These are phyloP conservation scores for Epichloe bromicola DNA, from an alignment of 2,329 filamentous ascomycete species.

Conservation along the genomic window DNA sequence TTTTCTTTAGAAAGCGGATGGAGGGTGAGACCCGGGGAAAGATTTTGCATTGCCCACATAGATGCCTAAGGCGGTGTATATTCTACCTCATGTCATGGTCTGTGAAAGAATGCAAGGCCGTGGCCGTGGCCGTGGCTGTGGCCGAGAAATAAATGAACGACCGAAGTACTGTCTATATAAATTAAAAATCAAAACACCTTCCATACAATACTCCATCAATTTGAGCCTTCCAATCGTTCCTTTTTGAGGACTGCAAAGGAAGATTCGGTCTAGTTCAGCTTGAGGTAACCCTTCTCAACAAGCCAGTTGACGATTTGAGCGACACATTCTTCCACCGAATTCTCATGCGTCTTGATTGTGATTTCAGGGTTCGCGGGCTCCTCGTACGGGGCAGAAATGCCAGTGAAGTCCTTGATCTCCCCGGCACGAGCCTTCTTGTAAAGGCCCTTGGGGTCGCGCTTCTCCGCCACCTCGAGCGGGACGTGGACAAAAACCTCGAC, in stretches of 20 bases:
- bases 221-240: neutral
- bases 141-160: neutral
- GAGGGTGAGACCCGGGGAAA: neutral
- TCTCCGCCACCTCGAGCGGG: constrained; percentile 79
- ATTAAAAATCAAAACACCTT: neutral
- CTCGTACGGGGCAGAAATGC: constrained; percentile 91
- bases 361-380: constrained; percentile 77
- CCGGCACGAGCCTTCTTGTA: constrained; percentile 95
- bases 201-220: neutral
- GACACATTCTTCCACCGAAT: constrained; percentile 79
- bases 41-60: neutral
- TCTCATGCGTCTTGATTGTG: constrained; percentile 69
- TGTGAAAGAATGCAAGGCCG: constrained; percentile 2
- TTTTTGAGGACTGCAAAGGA: neutral
- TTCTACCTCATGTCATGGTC: constrained; percentile 14
- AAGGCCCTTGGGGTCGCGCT: constrained; percentile 91
- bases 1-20: neutral
- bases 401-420: constrained; percentile 94
- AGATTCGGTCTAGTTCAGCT: constrained; percentile 9
- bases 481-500: constrained; percentile 92
- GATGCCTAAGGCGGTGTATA: constrained; percentile 16
- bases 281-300: constrained; percentile 46
- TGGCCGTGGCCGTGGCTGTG: neutral
- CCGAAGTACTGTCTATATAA: neutral
- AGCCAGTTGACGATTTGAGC: constrained; percentile 71